Conservation (phyloP, 495 filamentous ascomycete genomes). For the Neurospora hispaniola region DNA sequence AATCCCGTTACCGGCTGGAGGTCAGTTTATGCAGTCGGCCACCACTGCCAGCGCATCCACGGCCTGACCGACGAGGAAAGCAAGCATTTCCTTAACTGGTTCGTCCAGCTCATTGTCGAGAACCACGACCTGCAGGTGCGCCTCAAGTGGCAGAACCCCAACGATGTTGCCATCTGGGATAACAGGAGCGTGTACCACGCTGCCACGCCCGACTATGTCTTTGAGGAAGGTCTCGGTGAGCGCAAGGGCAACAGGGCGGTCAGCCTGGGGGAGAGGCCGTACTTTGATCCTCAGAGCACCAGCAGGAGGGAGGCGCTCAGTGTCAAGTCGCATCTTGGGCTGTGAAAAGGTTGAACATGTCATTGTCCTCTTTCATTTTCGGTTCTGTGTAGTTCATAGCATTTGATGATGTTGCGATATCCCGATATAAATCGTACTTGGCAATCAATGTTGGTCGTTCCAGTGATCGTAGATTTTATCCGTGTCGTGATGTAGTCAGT, state of each 20-base stretch:
- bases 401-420: background rate
- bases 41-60: slow-evolving; percentile 54
- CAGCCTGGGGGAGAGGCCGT: slow-evolving; percentile 60
- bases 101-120: slow-evolving; percentile 52
- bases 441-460: background rate
- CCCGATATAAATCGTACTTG: background rate
- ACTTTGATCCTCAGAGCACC: slow-evolving; percentile 50
- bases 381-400: background rate
- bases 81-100: slow-evolving; percentile 49
- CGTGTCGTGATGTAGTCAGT: background rate
- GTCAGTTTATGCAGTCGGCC: slow-evolving; percentile 53
- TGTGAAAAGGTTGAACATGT: background rate
- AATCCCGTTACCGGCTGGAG: slow-evolving; percentile 80
- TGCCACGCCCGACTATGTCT: slow-evolving; percentile 57
- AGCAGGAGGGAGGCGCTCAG: slow-evolving; percentile 47
- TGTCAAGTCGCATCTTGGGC: background rate
- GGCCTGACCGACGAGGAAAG: slow-evolving; percentile 58
- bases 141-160: slow-evolving; percentile 48
- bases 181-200: slow-evolving; percentile 61
- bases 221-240: slow-evolving; percentile 44
- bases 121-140: slow-evolving; percentile 76
- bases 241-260: slow-evolving; percentile 52
- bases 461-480: background rate
- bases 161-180: slow-evolving; percentile 72
- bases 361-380: background rate